Evolutionary conservation across 257 asterid species (phyloP), one percentile per base, ranked within the genome.

Genomic region (Henckelia pumila): DNA sequence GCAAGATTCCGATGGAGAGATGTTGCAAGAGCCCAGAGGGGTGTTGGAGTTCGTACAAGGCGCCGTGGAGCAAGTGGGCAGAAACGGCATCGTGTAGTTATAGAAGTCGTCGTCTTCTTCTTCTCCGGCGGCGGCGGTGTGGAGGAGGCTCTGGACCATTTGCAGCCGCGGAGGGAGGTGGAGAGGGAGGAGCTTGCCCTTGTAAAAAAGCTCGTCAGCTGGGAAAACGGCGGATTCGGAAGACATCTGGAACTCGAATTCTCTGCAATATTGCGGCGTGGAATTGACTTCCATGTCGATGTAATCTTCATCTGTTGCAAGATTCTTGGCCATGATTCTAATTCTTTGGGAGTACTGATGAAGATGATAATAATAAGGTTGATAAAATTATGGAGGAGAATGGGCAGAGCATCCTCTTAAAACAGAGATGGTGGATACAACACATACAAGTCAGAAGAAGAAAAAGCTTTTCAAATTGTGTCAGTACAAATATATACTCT

Each of bases 121-220:
- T 68, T n/a, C 9, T 33, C 78, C n/a, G 66, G 68, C 20, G 63
- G 69, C 3, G 65, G 66, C 4, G 56, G 35, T 20, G 66, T 35
- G 72, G 37, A 74, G 81, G 69, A 82, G 85, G 26, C 77, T 80
- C n/a, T 72, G 78, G 47, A 84, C 85, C 94, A 86, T 82, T 56
- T 78, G 83, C 67, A 81, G 76, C 74, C 92, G 80, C 1, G 95
- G 88, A 24, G 84, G 89, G 81, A 80, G 85, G 76, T 82, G 82
- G 64, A 93, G 98, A 5, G 98, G 98, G 71, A 90, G 90, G 77
- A 90, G 96, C 21, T 79, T 84, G 59, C 98, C 98, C 17, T 87
- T 86, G 88, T 81, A 83, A 75, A 93, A 93, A 72, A 93, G 97
- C 59, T 90, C 94, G 67, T 93, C 98, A 10, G 97, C 98, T 0